These are phyloP conservation scores for Metarhizium guizhouense DNA, from an alignment of 2,329 filamentous ascomycete species.

Conservation along the genomic window DNA sequence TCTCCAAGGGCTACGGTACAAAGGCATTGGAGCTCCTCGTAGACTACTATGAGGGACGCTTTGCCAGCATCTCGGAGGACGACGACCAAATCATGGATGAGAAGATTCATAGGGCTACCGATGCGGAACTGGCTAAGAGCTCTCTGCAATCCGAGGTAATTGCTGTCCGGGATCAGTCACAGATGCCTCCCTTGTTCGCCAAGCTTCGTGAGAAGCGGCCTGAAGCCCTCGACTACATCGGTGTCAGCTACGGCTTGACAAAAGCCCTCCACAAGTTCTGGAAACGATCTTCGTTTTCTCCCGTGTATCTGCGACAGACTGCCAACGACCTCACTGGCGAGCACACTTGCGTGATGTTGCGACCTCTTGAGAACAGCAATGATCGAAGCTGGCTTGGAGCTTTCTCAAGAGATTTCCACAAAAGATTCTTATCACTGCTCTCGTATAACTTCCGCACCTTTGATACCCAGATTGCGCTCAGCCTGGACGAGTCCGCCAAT, in stretches of 20 bases:
- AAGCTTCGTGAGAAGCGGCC: slow-evolving; percentile 78
- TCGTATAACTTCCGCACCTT: slow-evolving; percentile 91
- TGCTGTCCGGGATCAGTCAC: slow-evolving; percentile 77
- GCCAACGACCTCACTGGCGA: slow-evolving; percentile 94
- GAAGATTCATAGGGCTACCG: slow-evolving; percentile 69
- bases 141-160: slow-evolving; percentile 80
- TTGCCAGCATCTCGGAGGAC: slow-evolving; percentile 72
- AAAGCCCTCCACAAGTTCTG: slow-evolving; percentile 87
- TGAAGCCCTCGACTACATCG: slow-evolving; percentile 78
- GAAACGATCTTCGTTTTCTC: slow-evolving; percentile 79
- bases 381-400: slow-evolving; percentile 82
- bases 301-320: slow-evolving; percentile 91
- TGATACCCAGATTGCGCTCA: slow-evolving; percentile 66
- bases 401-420: slow-evolving; percentile 88
- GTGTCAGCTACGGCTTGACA: slow-evolving; percentile 92
- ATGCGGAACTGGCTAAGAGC: slow-evolving; percentile 68
- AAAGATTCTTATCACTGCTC: slow-evolving; percentile 80
- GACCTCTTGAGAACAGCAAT: slow-evolving; percentile 59
- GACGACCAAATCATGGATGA: slow-evolving; percentile 43
- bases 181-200: slow-evolving; percentile 89
- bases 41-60: slow-evolving; percentile 93
- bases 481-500: slow-evolving; percentile 78
- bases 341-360: slow-evolving; percentile 95
- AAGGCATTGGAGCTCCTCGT: slow-evolving; percentile 78
- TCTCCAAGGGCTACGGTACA: slow-evolving; percentile 86